Evolutionary conservation across 1,284 basidiomycete genomes (phyloP).

Genomic region (Abortiporus biennis): DNA sequence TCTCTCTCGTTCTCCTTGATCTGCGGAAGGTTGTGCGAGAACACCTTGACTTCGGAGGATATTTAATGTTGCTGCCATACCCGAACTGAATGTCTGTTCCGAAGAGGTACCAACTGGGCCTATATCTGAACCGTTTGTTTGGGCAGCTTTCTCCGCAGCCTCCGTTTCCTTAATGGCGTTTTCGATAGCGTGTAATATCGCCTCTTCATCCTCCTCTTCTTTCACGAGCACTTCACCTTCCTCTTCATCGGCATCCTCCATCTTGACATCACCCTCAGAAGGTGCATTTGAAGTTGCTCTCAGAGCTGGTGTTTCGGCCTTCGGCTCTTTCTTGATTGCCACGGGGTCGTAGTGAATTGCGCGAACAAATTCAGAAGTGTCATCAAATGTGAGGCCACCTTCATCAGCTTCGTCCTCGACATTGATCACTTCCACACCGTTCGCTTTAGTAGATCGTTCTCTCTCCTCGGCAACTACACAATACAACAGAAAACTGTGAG

Average conservation of each 20-base stretch:
- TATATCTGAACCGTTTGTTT: conserved; percentile 24
- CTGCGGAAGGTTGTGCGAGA: conserved; percentile 58
- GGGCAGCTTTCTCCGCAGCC: conserved; percentile 38
- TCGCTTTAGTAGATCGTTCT: conserved; percentile 41
- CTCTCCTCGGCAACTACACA: conserved; percentile 62
- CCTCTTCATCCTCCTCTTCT: conserved; percentile 70
- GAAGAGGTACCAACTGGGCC: conserved; percentile 53
- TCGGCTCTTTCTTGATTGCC: conserved; percentile 37
- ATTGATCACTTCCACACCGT: conserved; percentile 42
- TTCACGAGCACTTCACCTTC: conserved; percentile 74
- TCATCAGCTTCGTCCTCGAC: conserved; percentile 47
- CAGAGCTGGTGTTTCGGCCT: conserved; percentile 28
- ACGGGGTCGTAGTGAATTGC: conserved; percentile 70
- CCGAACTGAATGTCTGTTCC: conserved; percentile 71
- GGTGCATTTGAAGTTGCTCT: conserved; percentile 30
- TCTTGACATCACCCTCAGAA: conserved; percentile 49
- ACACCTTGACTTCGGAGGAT: conserved; percentile 93
- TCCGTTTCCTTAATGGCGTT: conserved; percentile 56
- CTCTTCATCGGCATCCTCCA: conserved; percentile 59
- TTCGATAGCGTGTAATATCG: conserved; percentile 71
- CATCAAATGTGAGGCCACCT: conserved; percentile 84
- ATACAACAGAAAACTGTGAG: conserved; percentile 3
- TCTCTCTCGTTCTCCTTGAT: conserved; percentile 75
- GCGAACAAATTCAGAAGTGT: conserved; percentile 95
- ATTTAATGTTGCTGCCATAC: conserved; percentile 85